These are phyloP conservation scores for Auxenochlorella protothecoides DNA, from an alignment of 139 green algal species.

Conservation along the genomic window DNA sequence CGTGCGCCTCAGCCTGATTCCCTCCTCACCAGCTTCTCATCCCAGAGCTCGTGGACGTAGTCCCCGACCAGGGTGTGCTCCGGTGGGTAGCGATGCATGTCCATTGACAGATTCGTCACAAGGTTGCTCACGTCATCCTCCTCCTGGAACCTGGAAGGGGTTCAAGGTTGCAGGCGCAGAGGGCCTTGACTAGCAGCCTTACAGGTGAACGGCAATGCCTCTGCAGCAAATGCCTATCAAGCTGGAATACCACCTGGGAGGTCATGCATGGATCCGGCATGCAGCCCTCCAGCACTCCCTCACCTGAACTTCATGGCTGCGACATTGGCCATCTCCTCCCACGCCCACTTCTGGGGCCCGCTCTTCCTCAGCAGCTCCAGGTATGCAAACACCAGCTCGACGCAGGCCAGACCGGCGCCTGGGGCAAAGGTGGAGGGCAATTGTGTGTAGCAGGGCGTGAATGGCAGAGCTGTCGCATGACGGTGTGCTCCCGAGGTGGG, in stretches of 20 bases:
- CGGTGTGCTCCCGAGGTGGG: too few relatives aligned
- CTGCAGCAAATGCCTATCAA: background rate
- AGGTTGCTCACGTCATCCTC: constrained; percentile 79
- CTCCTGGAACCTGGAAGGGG: constrained; percentile 38
- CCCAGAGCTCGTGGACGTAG: constrained; percentile 58
- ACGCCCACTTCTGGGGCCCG: constrained; percentile 75
- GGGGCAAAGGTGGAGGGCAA: background rate
- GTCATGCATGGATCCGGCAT: background rate
- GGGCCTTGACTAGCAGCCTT: too few relatives aligned
- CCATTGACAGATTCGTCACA: constrained; percentile 38
- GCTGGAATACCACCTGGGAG: too few relatives aligned
- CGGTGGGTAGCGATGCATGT: constrained; percentile 38
- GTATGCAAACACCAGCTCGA: constrained; percentile 74
- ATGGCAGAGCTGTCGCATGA: too few relatives aligned
- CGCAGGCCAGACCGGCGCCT: constrained; percentile 56
- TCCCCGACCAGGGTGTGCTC: constrained; percentile 48
- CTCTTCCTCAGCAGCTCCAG: constrained; percentile 57
- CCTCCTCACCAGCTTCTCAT: constrained; percentile 43
- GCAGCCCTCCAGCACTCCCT: background rate
- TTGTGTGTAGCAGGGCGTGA: too few relatives aligned
- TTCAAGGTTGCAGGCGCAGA: background rate
- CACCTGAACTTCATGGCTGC: constrained; percentile 62
- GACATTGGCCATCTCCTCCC: constrained; percentile 66
- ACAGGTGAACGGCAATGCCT: background rate
- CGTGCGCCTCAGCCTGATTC: too few relatives aligned